Base-by-base conservation (phyloP, 441 rosid genomes). In the Jatropha podagrica region DNA sequence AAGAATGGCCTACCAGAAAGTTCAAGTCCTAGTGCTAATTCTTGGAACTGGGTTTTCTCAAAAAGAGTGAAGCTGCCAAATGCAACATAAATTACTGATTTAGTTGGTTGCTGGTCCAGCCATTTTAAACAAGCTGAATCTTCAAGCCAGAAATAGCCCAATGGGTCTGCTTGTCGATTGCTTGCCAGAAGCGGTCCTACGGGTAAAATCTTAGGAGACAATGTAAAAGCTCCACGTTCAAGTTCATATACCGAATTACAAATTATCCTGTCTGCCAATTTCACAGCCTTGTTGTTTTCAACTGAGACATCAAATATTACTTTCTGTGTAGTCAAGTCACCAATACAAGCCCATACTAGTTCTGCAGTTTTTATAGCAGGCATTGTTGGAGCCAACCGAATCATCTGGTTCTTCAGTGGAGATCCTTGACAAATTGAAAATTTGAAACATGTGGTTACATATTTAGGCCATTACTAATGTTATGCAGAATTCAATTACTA, bases 41-140 rank as follows among this genome's bases (percentile, higher is more conserved):
- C 94, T 38, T 82, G 74, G 76, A 89, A 83, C n/a, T 84, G 90
- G 41, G 70, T 77, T 23, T 80, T 76, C 20, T 80, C 66, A n/a
- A 89, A 32, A 60, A 82, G 60, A 37, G 88, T 83, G 79, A 80
- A 76, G 75, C 94, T 89, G 5, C 92, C 94, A 67, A 91, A 91
- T 20, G 92, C 94, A 65, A 87, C 85, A 69, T 89, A 89, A 15
- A 89, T 68, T 3, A 89, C 91, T 5, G 90, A 88, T 32, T 77
- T 60, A 0, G 83, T 68, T 55, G 75, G 77, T 12, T 89, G 86
- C 38, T 70, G 86, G 65, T 87, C 87, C 18, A 90, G 81, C 92
- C 91, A 90, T 63, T 79, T 60, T 3, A 88, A 65, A 74, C 89
- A 89, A 54, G 60, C 65, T 20, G 82, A 40, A 62, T 89, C 92